phyloP scores from a whole-genome alignment of 306 rosid genomes.

The Calophaca sinica region DNA sequence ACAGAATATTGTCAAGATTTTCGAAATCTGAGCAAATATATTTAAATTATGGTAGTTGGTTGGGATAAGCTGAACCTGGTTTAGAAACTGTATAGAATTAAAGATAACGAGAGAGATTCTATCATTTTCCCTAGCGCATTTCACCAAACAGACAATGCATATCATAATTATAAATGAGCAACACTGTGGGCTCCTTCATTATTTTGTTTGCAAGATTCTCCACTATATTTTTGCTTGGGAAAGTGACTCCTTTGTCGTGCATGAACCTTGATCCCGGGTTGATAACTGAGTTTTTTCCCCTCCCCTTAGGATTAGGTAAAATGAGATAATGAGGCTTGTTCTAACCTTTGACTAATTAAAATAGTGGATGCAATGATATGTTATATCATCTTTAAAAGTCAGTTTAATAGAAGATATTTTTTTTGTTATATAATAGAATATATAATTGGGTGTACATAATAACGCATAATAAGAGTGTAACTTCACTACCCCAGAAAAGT shows the following conservation, averaged over 20 bases:
- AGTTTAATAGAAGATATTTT: too few species aligned
- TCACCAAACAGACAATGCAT: constrained; percentile 54
- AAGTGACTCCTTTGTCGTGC: constrained; percentile 71
- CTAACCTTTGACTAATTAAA: constrained; percentile 44
- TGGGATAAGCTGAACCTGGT: constrained; percentile 44
- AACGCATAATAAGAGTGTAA: too few species aligned
- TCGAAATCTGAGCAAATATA: constrained; percentile 40
- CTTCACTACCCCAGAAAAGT: too few species aligned
- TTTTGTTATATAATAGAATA: too few species aligned
- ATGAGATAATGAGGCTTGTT: constrained; percentile 50
- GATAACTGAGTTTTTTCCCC: constrained; percentile 32
- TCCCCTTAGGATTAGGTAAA: constrained; percentile 61
- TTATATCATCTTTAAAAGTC: not conserved
- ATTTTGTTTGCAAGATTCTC: constrained; percentile 80
- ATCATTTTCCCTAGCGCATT: constrained; percentile 61
- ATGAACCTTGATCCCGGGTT: constrained; percentile 49
- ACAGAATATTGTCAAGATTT: constrained; percentile 44
- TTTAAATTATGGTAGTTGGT: constrained; percentile 44
- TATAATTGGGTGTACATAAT: too few species aligned
- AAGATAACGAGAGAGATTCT: constrained; percentile 52
- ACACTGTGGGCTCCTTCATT: constrained; percentile 66
- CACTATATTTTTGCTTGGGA: constrained; percentile 73
- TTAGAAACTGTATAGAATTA: constrained; percentile 34
- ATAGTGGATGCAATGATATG: constrained; percentile 9
- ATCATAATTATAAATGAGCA: constrained; percentile 54